Evolutionary conservation across 306 rosid species (phyloP).

Genomic region (Sphenostylis stenocarpa): DNA sequence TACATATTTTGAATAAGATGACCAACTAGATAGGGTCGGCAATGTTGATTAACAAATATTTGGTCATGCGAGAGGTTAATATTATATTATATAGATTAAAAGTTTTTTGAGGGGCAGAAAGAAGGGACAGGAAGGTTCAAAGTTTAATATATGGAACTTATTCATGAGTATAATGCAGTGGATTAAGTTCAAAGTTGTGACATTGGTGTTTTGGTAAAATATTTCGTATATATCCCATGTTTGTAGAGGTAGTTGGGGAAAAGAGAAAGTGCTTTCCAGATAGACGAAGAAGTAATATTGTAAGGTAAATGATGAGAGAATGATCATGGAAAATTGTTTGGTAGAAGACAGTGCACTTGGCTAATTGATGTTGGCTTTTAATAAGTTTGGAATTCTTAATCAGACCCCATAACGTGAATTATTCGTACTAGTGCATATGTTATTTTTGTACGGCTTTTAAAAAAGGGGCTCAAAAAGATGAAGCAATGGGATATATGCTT

Average conservation of each 20-base stretch:
- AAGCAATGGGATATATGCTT: conserved; percentile 47
- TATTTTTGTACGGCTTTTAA: conserved; percentile 41
- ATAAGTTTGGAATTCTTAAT: conserved; percentile 38
- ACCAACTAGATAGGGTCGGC: conserved; percentile 35
- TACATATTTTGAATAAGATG: background rate
- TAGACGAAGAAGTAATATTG: conserved; percentile 3
- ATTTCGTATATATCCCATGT: conserved; percentile 21
- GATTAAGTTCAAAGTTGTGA: conserved; percentile 26
- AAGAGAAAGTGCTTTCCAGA: conserved; percentile 34
- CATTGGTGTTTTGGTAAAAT: conserved; percentile 9
- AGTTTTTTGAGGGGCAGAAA: background rate
- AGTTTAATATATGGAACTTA: conserved; percentile 33
- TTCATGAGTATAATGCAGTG: conserved; percentile 24
- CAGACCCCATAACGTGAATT: conserved; percentile 36
- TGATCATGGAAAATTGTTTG: conserved; percentile 19
- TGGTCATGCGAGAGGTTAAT: conserved; percentile 1
- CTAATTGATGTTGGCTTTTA: conserved; percentile 28
- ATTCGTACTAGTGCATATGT: conserved; percentile 34
- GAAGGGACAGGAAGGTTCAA: conserved; percentile 19
- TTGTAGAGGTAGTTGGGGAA: background rate
- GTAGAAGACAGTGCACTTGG: conserved; percentile 20
- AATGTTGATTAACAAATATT: conserved; percentile 25
- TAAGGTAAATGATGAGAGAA: conserved; percentile 31
- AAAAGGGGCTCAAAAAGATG: conserved; percentile 16
- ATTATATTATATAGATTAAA: background rate